phyloP scores from a whole-genome alignment of 257 asterid species.

The Striga asiatica region DNA sequence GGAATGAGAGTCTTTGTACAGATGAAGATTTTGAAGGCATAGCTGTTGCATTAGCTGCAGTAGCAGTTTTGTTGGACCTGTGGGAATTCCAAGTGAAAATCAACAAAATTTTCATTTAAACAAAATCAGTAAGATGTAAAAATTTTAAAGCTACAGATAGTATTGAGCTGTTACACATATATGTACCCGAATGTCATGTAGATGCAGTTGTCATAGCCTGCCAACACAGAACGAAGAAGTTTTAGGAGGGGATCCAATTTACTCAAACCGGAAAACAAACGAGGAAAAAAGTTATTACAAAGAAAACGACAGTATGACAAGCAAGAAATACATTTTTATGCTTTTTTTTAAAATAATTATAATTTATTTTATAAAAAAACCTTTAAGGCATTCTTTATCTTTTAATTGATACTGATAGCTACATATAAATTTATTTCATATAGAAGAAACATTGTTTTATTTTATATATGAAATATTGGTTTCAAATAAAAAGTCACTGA shows the following conservation, averaged over 20 bases:
- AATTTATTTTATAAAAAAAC: too few relatives aligned
- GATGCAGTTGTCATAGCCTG: slow-evolving; percentile 87
- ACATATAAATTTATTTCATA: too few relatives aligned
- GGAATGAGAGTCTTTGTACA: slow-evolving; percentile 9
- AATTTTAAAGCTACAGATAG: neutral
- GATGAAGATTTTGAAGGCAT: slow-evolving; percentile 38
- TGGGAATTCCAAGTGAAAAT: neutral
- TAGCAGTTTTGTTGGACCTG: slow-evolving; percentile 52
- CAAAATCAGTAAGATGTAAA: neutral
- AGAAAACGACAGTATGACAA: neutral
- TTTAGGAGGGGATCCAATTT: too few relatives aligned
- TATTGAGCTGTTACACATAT: slow-evolving; percentile 22
- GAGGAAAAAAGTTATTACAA: too few relatives aligned
- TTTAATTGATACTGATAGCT: too few relatives aligned
- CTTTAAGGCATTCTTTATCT: too few relatives aligned
- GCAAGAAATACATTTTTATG: too few relatives aligned
- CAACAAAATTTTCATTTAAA: neutral
- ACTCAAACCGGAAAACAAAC: too few relatives aligned
- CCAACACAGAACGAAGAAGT: slow-evolving; percentile 4
- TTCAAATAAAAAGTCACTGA: too few relatives aligned
- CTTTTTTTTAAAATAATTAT: too few relatives aligned
- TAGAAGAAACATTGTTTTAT: too few relatives aligned
- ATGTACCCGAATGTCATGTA: slow-evolving; percentile 39
- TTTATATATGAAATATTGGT: too few relatives aligned
- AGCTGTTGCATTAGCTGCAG: slow-evolving; percentile 31